Base-by-base conservation (phyloP, 768 basidiomycete species). In the Hygrophorus pudorinus region DNA sequence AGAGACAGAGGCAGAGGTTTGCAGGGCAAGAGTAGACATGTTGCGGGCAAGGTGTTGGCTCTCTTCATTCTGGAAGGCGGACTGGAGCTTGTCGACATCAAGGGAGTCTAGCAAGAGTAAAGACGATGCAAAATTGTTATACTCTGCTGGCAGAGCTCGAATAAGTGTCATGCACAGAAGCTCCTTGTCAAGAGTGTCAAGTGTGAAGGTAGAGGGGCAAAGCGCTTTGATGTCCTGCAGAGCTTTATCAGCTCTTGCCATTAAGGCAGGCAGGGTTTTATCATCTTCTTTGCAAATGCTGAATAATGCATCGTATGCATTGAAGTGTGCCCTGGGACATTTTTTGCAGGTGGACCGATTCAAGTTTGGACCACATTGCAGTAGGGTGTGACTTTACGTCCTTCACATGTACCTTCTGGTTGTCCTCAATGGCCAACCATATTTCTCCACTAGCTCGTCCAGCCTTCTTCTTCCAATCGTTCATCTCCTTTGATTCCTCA, bases 241-340 rank as follows among this genome's bases (percentile, higher is more conserved):
- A 7, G 39, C 39, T 21, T 41, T n/a, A n/a, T n/a, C n/a, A n/a
- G n/a, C n/a, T n/a, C n/a, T n/a, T n/a, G n/a, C n/a, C n/a, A n/a
- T n/a, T n/a, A n/a, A n/a, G n/a, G n/a, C n/a, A n/a, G n/a, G n/a
- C n/a, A n/a, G n/a, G n/a, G n/a, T n/a, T n/a, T n/a, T n/a, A n/a
- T n/a, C n/a, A n/a, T n/a, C n/a, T n/a, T n/a, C n/a, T n/a, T n/a
- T n/a, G n/a, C n/a, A n/a, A n/a, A n/a, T n/a, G n/a, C n/a, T n/a
- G n/a, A n/a, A n/a, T n/a, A n/a, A n/a, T n/a, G n/a, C n/a, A n/a
- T n/a, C n/a, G n/a, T n/a, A n/a, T 27, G 51, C 48, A 48, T 49
- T 52, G 45, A 59, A 59, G 4, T 51, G 24, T 6, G 51, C 48
- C 7, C 55, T 49, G 10, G 55, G 53, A 31, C 52, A 53, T n/a